Conservation (phyloP, 495 filamentous ascomycete genomes). For the Aspergillus taichungensis region DNA sequence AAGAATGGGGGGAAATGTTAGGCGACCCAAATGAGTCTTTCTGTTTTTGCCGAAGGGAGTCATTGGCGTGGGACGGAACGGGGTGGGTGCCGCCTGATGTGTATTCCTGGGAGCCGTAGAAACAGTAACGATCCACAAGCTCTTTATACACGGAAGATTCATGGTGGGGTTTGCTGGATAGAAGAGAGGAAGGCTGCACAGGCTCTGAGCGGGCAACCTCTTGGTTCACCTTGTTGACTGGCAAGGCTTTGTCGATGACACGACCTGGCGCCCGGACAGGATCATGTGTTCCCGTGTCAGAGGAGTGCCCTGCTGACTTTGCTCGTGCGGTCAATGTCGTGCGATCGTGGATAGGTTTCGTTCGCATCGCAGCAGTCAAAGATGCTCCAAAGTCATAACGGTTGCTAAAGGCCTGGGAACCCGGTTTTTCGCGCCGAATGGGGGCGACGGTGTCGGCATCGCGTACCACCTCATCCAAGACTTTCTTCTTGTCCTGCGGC, state of each 20-base stretch:
- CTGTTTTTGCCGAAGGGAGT: too few relatives aligned
- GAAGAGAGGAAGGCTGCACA: constrained; percentile 39
- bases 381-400: constrained; percentile 93
- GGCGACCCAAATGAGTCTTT: constrained; percentile 1
- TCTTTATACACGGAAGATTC: constrained; percentile 86
- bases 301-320: constrained; percentile 16
- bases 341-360: constrained; percentile 44
- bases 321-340: constrained; percentile 34
- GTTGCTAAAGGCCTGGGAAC: constrained; percentile 73
- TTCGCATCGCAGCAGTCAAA: constrained; percentile 69
- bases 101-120: constrained; percentile 12
- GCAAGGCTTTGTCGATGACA: constrained; percentile 9
- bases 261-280: constrained; percentile 6
- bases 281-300: constrained; percentile 4
- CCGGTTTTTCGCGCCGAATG: constrained; percentile 47
- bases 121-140: constrained; percentile 90
- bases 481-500: constrained; percentile 45
- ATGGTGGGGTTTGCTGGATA: constrained; percentile 56
- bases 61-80: constrained; percentile 1
- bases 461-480: constrained; percentile 21
- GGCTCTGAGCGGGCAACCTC: constrained; percentile 11
- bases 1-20: constrained; percentile 15
- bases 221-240: constrained; percentile 13
- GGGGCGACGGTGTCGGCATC: constrained; percentile 34
- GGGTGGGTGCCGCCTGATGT: not conserved